Percentiles rank a stretch among this genome's conserved stretches.
phyloP scores from a whole-genome alignment of 2,329 filamentous ascomycete species.

The Zalaria sp. region DNA sequence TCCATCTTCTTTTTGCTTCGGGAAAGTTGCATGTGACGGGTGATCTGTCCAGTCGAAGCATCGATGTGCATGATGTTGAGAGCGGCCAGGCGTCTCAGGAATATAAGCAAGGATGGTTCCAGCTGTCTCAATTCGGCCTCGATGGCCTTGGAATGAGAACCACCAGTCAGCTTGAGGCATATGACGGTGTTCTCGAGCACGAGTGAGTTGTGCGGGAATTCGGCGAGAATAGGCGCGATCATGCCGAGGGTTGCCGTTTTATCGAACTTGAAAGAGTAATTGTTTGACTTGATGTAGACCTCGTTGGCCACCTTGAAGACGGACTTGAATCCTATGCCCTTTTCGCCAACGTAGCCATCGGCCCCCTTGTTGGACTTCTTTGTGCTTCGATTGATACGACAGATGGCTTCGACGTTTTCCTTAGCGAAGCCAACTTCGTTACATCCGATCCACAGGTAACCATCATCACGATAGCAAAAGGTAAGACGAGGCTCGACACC shows the following conservation, averaged over 20 bases:
- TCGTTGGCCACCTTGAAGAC: conserved; percentile 34
- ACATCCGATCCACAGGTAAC: conserved; percentile 24
- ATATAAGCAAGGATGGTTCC: conserved; percentile 16
- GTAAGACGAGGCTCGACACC: conserved; percentile 14
- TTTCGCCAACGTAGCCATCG: conserved; percentile 35
- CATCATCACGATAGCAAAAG: conserved; percentile 9
- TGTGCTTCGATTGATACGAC: conserved; percentile 30
- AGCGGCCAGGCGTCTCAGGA: conserved; percentile 15
- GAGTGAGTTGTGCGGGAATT: conserved; percentile 9
- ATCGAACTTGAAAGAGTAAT: conserved; percentile 32
- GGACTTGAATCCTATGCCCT: conserved; percentile 39
- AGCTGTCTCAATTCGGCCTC: conserved; percentile 11
- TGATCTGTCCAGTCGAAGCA: background rate
- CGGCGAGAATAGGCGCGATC: conserved; percentile 18
- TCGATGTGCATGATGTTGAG: conserved; percentile 9
- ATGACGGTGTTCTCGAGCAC: conserved; percentile 9
- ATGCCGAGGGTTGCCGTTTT: conserved; percentile 17
- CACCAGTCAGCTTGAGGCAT: conserved; percentile 10
- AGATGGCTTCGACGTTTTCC: conserved; percentile 32
- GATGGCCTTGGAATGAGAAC: conserved; percentile 7
- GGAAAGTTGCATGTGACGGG: background rate
- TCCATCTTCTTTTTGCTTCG: background rate
- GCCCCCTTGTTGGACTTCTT: conserved; percentile 19
- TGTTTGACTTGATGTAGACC: conserved; percentile 31
- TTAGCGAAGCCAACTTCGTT: conserved; percentile 35